phyloP scores from a whole-genome alignment of 305 asterid species.

The Nicotiana rustica region DNA sequence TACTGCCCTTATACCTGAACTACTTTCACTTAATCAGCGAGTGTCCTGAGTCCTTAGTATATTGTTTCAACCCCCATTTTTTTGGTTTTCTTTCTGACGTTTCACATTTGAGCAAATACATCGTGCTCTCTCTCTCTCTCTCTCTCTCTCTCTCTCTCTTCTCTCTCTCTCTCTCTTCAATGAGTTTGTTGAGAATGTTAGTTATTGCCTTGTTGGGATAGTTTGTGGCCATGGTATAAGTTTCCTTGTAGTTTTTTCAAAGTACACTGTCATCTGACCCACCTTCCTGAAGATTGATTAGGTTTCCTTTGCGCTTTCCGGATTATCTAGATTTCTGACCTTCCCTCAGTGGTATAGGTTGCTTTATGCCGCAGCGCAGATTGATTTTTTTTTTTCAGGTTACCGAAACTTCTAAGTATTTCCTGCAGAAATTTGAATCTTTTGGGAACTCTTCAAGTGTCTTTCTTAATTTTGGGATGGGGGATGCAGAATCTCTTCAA shows the following conservation, averaged over 20 bases:
- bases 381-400: neutral
- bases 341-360: neutral
- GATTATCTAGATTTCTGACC: constrained; percentile 17
- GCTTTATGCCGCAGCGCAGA: constrained; percentile 7
- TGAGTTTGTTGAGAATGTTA: constrained; percentile 21
- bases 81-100: neutral
- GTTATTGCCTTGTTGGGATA: constrained; percentile 9
- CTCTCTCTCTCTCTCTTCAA: neutral
- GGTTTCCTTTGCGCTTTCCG: neutral
- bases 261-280: neutral
- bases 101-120: neutral
- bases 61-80: neutral
- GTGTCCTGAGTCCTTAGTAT: neutral
- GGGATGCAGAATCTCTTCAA: constrained; percentile 70
- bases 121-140: neutral
- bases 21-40: neutral
- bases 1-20: neutral
- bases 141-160: neutral
- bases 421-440: constrained; percentile 45
- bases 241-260: neutral
- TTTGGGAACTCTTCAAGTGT: constrained; percentile 30
- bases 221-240: neutral
- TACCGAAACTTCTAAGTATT: constrained; percentile 29
- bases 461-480: constrained; percentile 56
- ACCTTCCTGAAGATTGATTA: neutral